phyloP scores from a whole-genome alignment of 2,329 filamentous ascomycete species.

The Fonsecaea monophora region DNA sequence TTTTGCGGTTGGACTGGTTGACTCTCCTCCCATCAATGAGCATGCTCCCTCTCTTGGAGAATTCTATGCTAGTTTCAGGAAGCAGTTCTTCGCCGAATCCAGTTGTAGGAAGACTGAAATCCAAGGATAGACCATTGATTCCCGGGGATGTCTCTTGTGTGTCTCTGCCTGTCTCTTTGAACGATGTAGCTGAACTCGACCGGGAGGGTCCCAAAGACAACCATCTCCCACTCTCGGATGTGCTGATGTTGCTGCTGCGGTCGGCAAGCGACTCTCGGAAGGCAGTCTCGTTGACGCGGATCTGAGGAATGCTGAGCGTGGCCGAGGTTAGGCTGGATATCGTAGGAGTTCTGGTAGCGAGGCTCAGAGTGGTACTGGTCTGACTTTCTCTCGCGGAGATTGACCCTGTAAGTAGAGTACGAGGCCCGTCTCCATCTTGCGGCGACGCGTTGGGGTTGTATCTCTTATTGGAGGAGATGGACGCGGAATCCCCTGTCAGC shows the following conservation, averaged over 20 bases:
- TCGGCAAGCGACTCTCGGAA: slow-evolving; percentile 13
- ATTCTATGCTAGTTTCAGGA: slow-evolving; percentile 59
- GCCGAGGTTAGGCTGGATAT: slow-evolving; percentile 34
- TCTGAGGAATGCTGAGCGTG: slow-evolving; percentile 34
- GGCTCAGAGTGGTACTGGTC: slow-evolving; percentile 26
- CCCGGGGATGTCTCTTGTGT: slow-evolving; percentile 49
- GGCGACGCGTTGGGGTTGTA: slow-evolving; percentile 28
- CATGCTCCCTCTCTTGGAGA: slow-evolving; percentile 67
- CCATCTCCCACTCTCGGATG: slow-evolving; percentile 28
- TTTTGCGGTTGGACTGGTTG: slow-evolving; percentile 41
- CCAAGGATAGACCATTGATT: slow-evolving; percentile 52
- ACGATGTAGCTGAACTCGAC: slow-evolving; percentile 20
- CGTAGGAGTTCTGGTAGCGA: slow-evolving; percentile 32
- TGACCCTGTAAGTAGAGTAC: slow-evolving; percentile 23
- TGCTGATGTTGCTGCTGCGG: slow-evolving; percentile 20
- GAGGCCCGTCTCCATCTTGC: slow-evolving; percentile 33
- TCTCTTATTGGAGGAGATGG: slow-evolving; percentile 34
- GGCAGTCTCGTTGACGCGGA: slow-evolving; percentile 28
- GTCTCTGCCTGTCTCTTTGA: slow-evolving; percentile 22
- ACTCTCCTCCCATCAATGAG: slow-evolving; percentile 62
- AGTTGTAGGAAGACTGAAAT: slow-evolving; percentile 57
- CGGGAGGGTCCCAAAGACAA: slow-evolving; percentile 23
- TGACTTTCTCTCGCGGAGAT: slow-evolving; percentile 34
- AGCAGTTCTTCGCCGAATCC: slow-evolving; percentile 59
- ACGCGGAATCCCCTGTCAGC: slow-evolving; percentile 32